Evolutionary conservation across 1,139 yeast species (phyloP).

Genomic region (Candida labiduridarum): DNA sequence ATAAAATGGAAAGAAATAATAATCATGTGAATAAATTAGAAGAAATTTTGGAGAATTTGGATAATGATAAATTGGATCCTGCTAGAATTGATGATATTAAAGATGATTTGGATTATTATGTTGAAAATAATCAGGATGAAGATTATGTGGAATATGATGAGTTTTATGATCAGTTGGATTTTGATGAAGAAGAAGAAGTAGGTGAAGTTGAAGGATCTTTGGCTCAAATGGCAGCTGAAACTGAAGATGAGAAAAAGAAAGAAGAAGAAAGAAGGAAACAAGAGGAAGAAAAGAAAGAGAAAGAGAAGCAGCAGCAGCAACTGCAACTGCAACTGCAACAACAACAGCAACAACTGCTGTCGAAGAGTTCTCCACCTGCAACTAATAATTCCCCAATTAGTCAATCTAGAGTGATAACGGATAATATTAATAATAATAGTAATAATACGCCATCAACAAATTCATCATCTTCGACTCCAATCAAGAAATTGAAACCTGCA

Average conservation of each 20-base stretch:
- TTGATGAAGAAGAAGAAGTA: conserved; percentile 55
- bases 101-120: conserved; percentile 92
- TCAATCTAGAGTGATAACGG: not conserved
- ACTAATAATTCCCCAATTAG: conserved; percentile 6
- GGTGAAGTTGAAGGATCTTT: conserved; percentile 20
- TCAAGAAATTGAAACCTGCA: conserved; percentile 13
- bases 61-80: conserved; percentile 81
- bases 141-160: conserved; percentile 96
- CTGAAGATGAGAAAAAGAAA: conserved; percentile 16
- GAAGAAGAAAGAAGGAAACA: conserved; percentile 15
- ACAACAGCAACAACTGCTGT: not conserved
- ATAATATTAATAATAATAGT: not conserved
- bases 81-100: conserved; percentile 78
- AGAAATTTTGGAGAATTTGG: conserved; percentile 72
- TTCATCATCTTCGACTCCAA: conserved; percentile 11
- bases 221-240: conserved; percentile 39
- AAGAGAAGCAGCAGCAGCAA: conserved; percentile 6
- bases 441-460: conserved; percentile 1
- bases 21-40: conserved; percentile 83
- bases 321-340: conserved; percentile 4
- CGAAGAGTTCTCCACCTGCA: conserved; percentile 4
- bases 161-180: conserved; percentile 83
- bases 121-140: conserved; percentile 93
- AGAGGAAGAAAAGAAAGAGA: conserved; percentile 6
- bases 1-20: conserved; percentile 71